Percentiles rank a stretch among this genome's conserved stretches.
These are phyloP conservation scores for Citrullus colocynthis DNA, from an alignment of 306 rosid species.

Conservation along the genomic window DNA sequence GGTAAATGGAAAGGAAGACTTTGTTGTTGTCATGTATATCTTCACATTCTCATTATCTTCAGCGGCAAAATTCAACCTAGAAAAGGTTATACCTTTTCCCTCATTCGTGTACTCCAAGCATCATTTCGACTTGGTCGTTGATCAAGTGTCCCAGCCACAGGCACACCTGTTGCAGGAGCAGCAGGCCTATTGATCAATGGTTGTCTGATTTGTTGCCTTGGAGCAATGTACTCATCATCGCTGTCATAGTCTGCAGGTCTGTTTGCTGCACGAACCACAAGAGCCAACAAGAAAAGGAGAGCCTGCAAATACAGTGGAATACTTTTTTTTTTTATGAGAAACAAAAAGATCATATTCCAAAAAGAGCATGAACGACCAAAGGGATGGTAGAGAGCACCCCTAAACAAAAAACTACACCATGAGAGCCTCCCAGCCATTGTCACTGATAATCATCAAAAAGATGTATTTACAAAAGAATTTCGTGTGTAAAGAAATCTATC, in stretches of 20 bases:
- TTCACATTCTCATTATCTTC: background rate
- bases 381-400: no score
- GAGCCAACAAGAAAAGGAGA: conserved; percentile 76
- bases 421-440: no score
- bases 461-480: no score
- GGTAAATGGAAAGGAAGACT: background rate
- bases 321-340: no score
- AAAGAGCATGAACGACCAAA: no score
- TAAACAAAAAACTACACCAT: no score
- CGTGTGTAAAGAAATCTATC: no score
- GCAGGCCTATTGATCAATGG: conserved; percentile 72
- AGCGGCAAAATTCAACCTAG: background rate
- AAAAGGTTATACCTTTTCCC: conserved; percentile 66
- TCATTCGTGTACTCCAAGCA: conserved; percentile 98
- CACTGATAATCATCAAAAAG: no score
- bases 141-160: conserved; percentile 53
- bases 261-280: conserved; percentile 72
- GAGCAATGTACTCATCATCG: conserved; percentile 69
- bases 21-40: background rate
- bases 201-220: conserved; percentile 70
- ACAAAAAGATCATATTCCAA: no score
- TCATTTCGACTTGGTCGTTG: conserved; percentile 81
- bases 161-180: conserved; percentile 60
- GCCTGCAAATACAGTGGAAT: conserved; percentile 39
- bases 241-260: conserved; percentile 75